Conservation (phyloP, 768 basidiomycete genomes). For the Infundibulicybe gibba region DNA sequence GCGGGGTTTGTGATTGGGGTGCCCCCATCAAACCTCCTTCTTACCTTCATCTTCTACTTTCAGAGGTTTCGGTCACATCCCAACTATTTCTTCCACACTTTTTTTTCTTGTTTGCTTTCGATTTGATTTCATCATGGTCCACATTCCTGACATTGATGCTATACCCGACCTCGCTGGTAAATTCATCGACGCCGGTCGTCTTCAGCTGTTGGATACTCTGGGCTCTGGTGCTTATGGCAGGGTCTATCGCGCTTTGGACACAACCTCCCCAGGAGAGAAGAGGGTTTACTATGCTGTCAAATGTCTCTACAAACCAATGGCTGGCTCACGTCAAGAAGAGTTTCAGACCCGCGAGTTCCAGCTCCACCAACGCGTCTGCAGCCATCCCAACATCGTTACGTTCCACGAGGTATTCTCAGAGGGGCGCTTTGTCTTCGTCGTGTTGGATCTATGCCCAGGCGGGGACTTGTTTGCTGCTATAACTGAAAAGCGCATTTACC, state of each 20-base stretch:
- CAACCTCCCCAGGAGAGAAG: constrained; percentile 28
- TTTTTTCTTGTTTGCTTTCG: constrained; percentile 7
- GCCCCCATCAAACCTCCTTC: no score
- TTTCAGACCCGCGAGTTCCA: constrained; percentile 69
- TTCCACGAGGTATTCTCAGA: constrained; percentile 64
- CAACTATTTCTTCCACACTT: constrained; percentile 10
- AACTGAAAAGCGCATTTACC: constrained; percentile 48
- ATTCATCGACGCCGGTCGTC: constrained; percentile 53
- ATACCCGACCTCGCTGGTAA: constrained; percentile 50
- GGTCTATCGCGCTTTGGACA: constrained; percentile 71
- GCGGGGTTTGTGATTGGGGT: no score
- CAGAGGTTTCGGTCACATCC: background rate
- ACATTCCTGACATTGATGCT: constrained; percentile 32
- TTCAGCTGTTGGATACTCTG: constrained; percentile 57
- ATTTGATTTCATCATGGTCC: constrained; percentile 32
- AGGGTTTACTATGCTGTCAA: constrained; percentile 67
- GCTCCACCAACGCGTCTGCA: constrained; percentile 48
- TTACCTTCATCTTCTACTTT: no score
- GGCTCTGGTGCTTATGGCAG: constrained; percentile 77
- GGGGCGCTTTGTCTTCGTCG: constrained; percentile 60
- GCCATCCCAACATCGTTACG: constrained; percentile 64
- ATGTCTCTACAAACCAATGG: constrained; percentile 59
- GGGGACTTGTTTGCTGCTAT: constrained; percentile 77
- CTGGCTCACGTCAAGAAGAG: constrained; percentile 49
- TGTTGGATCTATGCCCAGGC: constrained; percentile 52